phyloP scores from a whole-genome alignment of 352 stramenopile genomes.

The Pythium rishiriense region DNA sequence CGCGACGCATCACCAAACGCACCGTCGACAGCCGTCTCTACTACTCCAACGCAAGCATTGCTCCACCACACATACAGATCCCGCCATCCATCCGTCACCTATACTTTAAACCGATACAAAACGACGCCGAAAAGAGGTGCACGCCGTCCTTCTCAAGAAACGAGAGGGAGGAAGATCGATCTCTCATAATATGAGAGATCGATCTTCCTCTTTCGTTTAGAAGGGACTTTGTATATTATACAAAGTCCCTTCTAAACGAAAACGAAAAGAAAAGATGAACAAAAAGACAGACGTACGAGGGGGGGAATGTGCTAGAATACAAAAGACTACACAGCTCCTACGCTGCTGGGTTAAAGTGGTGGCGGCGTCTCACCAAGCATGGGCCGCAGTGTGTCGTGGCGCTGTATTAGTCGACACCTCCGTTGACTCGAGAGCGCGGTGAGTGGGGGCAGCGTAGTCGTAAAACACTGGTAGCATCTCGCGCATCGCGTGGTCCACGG shows the following conservation, averaged over 20 bases:
- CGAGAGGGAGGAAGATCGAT: too few relatives aligned
- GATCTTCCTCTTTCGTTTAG: neutral
- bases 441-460: slow-evolving; percentile 33
- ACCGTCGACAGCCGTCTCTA: neutral
- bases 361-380: slow-evolving; percentile 1
- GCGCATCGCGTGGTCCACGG: slow-evolving; percentile 50
- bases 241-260: neutral
- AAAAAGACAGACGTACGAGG: neutral
- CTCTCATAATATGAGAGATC: too few relatives aligned
- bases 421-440: neutral
- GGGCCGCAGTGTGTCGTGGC: neutral
- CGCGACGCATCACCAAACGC: neutral
- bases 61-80: neutral
- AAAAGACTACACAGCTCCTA: neutral
- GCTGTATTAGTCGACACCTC: too few relatives aligned
- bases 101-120: neutral
- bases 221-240: too few relatives aligned
- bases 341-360: neutral
- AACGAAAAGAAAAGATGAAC: neutral
- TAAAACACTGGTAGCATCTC: slow-evolving; percentile 77
- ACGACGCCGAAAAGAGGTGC: neutral
- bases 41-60: neutral
- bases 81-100: neutral
- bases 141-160: too few relatives aligned
- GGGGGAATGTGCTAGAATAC: slow-evolving; percentile 8